Base-by-base conservation (phyloP, 257 asterid species). In the Solanum chiquidenum region DNA sequence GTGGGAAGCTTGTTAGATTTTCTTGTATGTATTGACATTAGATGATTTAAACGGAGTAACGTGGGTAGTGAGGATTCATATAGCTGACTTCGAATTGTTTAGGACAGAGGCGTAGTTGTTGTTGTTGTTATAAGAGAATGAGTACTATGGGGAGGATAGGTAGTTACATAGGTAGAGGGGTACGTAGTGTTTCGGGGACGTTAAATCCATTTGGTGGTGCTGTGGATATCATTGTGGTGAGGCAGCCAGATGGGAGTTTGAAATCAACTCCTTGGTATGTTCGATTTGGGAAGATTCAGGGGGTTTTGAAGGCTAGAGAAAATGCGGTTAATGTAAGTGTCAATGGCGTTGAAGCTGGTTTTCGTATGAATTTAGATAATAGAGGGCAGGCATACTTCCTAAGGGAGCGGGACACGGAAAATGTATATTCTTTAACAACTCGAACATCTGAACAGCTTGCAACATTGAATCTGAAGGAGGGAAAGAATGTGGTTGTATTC, bases 131-230 rank as follows among this genome's bases (percentile, higher is more conserved):
- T 55, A 20, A 79, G 83, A 73, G 88, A 91, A 90, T 94, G 98
- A 93, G 93, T 91, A 94, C 95, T 77, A 94, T 95, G 90, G 97
- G 96, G 92, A 93, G 90, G 89, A 27, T 95, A 86, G 95, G 98
- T 89, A 90, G 95, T 90, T 94, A 91, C 88, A 92, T 95, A 12
- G 90, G 94, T 88, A 58, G 58, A 73, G 52, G 91, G 14, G 87
- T 87, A n/a, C 73, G 75, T 83, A 68, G 83, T 71, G 89, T 86
- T 40, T 86, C 89, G 4, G 87, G 60, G 29, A 88, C 86, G 4
- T 89, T 89, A 86, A 97, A 95, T 85, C 91, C 91, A 3, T 87
- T 89, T 83, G 91, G 91, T 40, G 91, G 91, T 68, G 91, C 87
- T 71, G 89, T 89, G 16, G 91, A 89, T 86, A 89, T 89, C 38